A percentile compares a stretch with the other conserved stretches of the same genome.
phyloP scores from a whole-genome alignment of 2,329 filamentous ascomycete genomes.

The Phialophora macrospora region DNA sequence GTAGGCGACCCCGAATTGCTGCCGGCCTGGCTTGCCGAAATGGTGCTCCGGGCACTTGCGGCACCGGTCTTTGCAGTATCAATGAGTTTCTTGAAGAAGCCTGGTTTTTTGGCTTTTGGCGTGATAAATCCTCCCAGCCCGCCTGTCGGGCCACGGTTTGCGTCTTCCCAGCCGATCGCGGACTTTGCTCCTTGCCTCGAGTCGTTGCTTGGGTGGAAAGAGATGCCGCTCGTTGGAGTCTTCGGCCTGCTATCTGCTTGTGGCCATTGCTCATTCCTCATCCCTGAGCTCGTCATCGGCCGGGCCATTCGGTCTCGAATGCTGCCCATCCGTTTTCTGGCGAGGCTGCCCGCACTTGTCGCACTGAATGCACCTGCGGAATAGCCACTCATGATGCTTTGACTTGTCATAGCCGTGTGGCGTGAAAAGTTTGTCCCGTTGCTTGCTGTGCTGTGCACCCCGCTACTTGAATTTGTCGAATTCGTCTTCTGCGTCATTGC shows the following conservation, averaged over 20 bases:
- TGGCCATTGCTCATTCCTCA: constrained; percentile 46
- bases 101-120: constrained; percentile 80
- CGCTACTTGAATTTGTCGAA: constrained; percentile 76
- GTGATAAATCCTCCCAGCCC: constrained; percentile 76
- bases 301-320: constrained; percentile 44
- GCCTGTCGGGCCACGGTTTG: constrained; percentile 56
- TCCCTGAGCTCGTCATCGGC: constrained; percentile 52
- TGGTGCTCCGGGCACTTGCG: constrained; percentile 83
- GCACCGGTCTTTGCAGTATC: constrained; percentile 93
- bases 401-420: constrained; percentile 77
- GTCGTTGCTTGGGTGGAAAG: constrained; percentile 87
- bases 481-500: constrained; percentile 89
- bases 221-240: constrained; percentile 72
- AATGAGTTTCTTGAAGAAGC: constrained; percentile 94
- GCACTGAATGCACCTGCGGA: constrained; percentile 91
- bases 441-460: constrained; percentile 69
- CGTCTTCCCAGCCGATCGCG: constrained; percentile 64
- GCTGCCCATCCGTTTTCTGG: constrained; percentile 62
- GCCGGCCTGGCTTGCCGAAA: constrained; percentile 66
- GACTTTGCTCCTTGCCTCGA: constrained; percentile 65
- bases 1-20: constrained; percentile 52
- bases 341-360: constrained; percentile 92
- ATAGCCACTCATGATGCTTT: constrained; percentile 89
- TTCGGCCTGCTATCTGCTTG: constrained; percentile 50
- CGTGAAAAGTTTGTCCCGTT: constrained; percentile 67